Percentiles rank a stretch among this genome's conserved stretches.
Evolutionary conservation across 345 rosid species (phyloP).

Genomic region (Rubroshorea leprosula): DNA sequence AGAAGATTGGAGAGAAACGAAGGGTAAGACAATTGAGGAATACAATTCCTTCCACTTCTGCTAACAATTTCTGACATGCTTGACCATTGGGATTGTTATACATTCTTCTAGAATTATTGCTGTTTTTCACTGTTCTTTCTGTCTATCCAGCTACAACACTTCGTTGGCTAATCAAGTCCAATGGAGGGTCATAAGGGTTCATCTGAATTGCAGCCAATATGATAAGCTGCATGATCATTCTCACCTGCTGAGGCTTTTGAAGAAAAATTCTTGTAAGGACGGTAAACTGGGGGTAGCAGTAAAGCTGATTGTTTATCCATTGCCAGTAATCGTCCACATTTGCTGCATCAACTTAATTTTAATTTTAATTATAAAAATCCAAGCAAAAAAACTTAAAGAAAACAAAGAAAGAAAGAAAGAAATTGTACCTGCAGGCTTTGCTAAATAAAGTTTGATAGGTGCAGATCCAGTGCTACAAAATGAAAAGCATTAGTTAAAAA

Average conservation of each 20-base stretch:
- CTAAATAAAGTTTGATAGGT: constrained; percentile 66
- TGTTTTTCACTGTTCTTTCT: constrained; percentile 5
- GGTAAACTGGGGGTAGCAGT: constrained; percentile 52
- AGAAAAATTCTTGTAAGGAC: constrained; percentile 33
- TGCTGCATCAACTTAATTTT: constrained; percentile 42
- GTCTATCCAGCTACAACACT: background rate
- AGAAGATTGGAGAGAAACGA: no score
- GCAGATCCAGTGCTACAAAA: constrained; percentile 72
- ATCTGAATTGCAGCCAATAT: constrained; percentile 45
- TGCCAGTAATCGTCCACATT: constrained; percentile 64
- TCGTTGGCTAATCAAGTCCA: background rate
- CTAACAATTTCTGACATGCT: no score
- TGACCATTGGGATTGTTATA: background rate
- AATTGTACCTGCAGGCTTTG: constrained; percentile 71
- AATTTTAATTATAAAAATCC: constrained; percentile 5
- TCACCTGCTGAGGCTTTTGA: constrained; percentile 16
- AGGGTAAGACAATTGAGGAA: no score
- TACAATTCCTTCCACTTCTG: no score
- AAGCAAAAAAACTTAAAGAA: constrained; percentile 8
- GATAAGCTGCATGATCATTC: constrained; percentile 39
- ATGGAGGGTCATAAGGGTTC: constrained; percentile 19
- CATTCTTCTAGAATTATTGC: no score
- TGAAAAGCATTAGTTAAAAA: background rate
- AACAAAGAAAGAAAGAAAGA: constrained; percentile 11
- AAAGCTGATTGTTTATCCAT: constrained; percentile 62